phyloP scores from a whole-genome alignment of 352 stramenopile species.

The Phytopythium cucurbitacearum region DNA sequence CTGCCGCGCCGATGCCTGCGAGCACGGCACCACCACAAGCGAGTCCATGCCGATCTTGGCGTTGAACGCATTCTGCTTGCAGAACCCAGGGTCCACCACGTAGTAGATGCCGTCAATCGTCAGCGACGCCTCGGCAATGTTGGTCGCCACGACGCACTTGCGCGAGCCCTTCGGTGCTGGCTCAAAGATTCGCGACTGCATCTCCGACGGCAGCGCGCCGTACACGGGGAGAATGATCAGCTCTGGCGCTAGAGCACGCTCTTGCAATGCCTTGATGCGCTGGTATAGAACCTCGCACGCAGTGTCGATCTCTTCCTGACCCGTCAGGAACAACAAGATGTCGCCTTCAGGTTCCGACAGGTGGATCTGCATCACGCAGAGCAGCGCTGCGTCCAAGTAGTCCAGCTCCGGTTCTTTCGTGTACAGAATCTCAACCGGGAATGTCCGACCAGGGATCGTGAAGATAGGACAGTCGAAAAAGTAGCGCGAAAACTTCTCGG shows the following conservation, averaged over 20 bases:
- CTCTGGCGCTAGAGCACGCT: conserved; percentile 92
- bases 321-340: conserved; percentile 98
- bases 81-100: conserved; percentile 93
- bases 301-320: conserved; percentile 99
- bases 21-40: conserved; percentile 98
- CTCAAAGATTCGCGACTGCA: conserved; percentile 99
- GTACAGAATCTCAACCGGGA: conserved; percentile 98
- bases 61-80: conserved; percentile 99
- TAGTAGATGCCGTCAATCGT: conserved; percentile 99
- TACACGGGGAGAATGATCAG: conserved; percentile 99
- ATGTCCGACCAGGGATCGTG: conserved; percentile 97
- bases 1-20: conserved; percentile 96
- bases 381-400: conserved; percentile 97
- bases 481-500: conserved; percentile 97
- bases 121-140: conserved; percentile 99
- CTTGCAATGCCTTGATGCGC: conserved; percentile 95
- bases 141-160: conserved; percentile 99
- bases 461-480: conserved; percentile 99
- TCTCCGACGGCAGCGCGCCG: conserved; percentile 96
- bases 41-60: conserved; percentile 99
- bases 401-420: conserved; percentile 98
- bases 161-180: conserved; percentile 92
- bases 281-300: conserved; percentile 97
- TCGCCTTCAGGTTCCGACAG: conserved; percentile 96
- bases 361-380: conserved; percentile 99